A percentile compares a stretch with the other conserved stretches of the same genome.
Evolutionary conservation across 2,329 filamentous ascomycete genomes (phyloP).

Genomic region (Huntiella moniliformis): DNA sequence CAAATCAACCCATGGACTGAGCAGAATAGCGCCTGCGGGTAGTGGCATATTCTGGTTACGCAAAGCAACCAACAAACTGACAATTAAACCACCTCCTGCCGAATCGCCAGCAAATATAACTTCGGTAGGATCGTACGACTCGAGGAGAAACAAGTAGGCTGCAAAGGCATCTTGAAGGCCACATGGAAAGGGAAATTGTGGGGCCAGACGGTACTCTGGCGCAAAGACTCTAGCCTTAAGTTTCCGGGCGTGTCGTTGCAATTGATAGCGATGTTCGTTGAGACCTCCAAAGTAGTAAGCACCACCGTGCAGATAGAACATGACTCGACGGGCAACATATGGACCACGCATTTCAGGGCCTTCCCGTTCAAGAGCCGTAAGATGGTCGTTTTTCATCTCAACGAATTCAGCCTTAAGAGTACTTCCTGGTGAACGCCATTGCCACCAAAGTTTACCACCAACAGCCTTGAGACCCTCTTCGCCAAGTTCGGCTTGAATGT

Average conservation of each 20-base stretch:
- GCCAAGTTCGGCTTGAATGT: constrained; percentile 58
- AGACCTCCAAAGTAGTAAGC: constrained; percentile 93
- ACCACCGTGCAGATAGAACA: constrained; percentile 87
- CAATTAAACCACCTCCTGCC: constrained; percentile 76
- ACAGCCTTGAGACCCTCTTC: constrained; percentile 53
- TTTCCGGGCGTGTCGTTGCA: constrained; percentile 89
- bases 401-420: constrained; percentile 79
- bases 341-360: constrained; percentile 43
- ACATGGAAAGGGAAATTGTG: constrained; percentile 91
- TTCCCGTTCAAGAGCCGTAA: constrained; percentile 6
- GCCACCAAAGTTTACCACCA: constrained; percentile 76
- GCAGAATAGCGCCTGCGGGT: constrained; percentile 74
- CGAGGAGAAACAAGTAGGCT: constrained; percentile 67
- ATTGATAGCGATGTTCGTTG: constrained; percentile 93
- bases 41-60: constrained; percentile 69
- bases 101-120: constrained; percentile 86
- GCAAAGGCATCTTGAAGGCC: constrained; percentile 79
- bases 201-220: constrained; percentile 69
- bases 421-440: constrained; percentile 54
- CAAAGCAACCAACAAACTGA: constrained; percentile 61
- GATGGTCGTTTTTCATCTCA: constrained; percentile 72
- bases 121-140: constrained; percentile 55
- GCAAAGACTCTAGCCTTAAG: constrained; percentile 79
- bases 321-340: constrained; percentile 38
- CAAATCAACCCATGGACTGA: constrained; percentile 90